A percentile compares a stretch with the other conserved stretches of the same genome.
Conservation (phyloP, 441 rosid species). For the Populus hybrid region DNA sequence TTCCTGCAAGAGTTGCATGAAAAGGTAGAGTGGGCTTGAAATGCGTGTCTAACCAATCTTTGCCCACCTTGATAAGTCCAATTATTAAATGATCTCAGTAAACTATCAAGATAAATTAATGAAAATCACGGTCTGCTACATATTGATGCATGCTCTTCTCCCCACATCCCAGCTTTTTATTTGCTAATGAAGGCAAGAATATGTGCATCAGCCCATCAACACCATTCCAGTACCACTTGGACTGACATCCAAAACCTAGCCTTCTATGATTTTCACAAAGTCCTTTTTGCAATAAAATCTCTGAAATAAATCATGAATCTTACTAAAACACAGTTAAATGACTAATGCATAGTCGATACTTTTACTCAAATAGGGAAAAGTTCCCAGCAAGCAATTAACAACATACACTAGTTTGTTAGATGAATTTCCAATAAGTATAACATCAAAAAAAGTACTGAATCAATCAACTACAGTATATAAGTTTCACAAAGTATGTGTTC, state of each 20-base stretch:
- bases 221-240: background rate
- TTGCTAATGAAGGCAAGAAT: background rate
- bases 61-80: background rate
- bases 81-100: background rate
- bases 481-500: no score
- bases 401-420: no score
- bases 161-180: background rate
- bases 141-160: background rate
- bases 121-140: background rate
- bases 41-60: no score
- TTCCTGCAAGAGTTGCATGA: no score
- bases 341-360: background rate
- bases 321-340: background rate
- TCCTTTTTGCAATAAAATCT: background rate
- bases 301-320: background rate
- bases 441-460: background rate
- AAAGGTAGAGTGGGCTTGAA: no score
- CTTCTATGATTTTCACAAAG: background rate
- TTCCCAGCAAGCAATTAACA: background rate
- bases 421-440: background rate
- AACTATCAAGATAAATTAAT: background rate
- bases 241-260: background rate
- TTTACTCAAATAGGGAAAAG: background rate
- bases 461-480: background rate
- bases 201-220: background rate